These are phyloP conservation scores for Theileria annulata DNA, from an alignment of 169 alveolate species.

Conservation along the genomic window DNA sequence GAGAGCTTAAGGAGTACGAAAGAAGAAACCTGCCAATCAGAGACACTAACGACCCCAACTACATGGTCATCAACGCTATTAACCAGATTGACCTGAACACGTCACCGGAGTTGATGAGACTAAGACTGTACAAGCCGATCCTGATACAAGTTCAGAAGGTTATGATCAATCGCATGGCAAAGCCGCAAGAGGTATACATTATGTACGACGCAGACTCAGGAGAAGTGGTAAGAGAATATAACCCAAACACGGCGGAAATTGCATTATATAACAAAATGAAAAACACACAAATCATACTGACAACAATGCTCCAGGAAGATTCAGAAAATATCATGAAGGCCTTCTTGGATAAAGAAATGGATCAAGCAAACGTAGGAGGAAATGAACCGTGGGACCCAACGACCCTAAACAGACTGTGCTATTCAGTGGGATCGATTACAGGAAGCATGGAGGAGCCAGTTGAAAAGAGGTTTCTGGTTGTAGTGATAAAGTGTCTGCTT, in stretches of 20 bases:
- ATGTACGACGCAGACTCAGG: slow-evolving; percentile 89
- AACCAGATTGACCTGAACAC: slow-evolving; percentile 29
- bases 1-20: slow-evolving; percentile 77
- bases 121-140: slow-evolving; percentile 67
- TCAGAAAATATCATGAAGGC: slow-evolving; percentile 90
- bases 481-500: slow-evolving; percentile 90
- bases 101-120: slow-evolving; percentile 26
- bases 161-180: slow-evolving; percentile 91
- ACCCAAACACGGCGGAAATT: slow-evolving; percentile 93
- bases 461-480: slow-evolving; percentile 93
- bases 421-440: slow-evolving; percentile 97
- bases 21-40: slow-evolving; percentile 46
- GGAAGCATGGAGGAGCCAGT: slow-evolving; percentile 93
- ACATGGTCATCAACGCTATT: slow-evolving; percentile 19
- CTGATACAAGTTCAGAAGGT: slow-evolving; percentile 81
- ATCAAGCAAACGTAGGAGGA: slow-evolving; percentile 67
- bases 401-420: slow-evolving; percentile 87
- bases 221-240: slow-evolving; percentile 86
- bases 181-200: slow-evolving; percentile 92
- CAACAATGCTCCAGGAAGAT: slow-evolving; percentile 92
- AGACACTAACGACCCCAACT: slow-evolving; percentile 23
- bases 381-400: slow-evolving; percentile 80
- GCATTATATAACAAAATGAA: slow-evolving; percentile 94
- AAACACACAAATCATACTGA: slow-evolving; percentile 90
- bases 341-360: slow-evolving; percentile 88